These are phyloP conservation scores for Ogataea hybrid DNA, from an alignment of 1,139 yeast species.

Conservation along the genomic window DNA sequence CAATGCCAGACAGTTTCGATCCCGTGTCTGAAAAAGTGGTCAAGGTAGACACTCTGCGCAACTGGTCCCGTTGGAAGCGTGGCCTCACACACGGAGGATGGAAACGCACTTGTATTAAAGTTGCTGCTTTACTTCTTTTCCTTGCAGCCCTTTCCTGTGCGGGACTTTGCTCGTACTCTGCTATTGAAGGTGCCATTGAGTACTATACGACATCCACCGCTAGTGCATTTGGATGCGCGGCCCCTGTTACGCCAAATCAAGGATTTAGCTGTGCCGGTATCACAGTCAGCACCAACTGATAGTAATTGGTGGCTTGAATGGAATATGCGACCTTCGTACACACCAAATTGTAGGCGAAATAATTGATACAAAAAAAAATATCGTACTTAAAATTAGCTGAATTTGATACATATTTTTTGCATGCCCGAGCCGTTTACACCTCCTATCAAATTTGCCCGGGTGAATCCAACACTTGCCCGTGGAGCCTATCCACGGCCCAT, in stretches of 20 bases:
- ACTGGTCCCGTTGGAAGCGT: conserved; percentile 35
- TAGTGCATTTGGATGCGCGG: conserved; percentile 15
- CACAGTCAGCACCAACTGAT: conserved; percentile 6
- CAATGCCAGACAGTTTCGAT: conserved; percentile 34
- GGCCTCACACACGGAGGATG: conserved; percentile 18
- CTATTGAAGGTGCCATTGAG: conserved; percentile 21
- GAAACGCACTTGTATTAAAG: conserved; percentile 4
- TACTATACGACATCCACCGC: conserved; percentile 12
- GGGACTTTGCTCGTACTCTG: conserved; percentile 38
- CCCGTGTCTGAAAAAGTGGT: conserved; percentile 31
- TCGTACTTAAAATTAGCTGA: too few species aligned
- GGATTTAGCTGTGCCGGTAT: conserved; percentile 16
- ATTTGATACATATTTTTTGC: not conserved
- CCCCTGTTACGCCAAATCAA: conserved; percentile 17
- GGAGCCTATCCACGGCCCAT: conserved; percentile 86
- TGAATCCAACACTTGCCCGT: conserved; percentile 69
- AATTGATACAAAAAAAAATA: not conserved
- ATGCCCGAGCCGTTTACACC: conserved; percentile 51
- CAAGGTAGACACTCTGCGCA: conserved; percentile 35
- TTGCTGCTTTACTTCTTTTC: conserved; percentile 32
- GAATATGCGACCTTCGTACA: not conserved
- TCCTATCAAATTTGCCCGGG: conserved; percentile 73
- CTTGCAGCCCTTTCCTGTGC: conserved; percentile 40
- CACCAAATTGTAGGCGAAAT: not conserved
- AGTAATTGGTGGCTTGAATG: too few species aligned